Evolutionary conservation across 2,329 filamentous ascomycete genomes (phyloP), one percentile per base, ranked within the genome.

Genomic region (Pseudogymnoascus sp.): DNA sequence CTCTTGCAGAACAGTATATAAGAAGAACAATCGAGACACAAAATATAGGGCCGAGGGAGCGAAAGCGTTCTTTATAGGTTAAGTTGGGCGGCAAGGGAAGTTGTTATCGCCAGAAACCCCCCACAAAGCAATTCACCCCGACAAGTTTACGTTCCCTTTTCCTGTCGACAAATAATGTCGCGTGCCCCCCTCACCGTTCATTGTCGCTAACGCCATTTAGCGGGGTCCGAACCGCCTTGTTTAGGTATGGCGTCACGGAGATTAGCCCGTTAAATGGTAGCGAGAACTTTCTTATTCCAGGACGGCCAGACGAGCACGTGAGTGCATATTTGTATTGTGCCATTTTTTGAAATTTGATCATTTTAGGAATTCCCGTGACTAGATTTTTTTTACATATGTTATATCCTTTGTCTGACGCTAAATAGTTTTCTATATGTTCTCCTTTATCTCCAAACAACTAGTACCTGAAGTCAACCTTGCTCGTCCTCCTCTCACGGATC

Each of bases 141-240:
- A 33, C 50, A 57, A 57, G 50, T 57, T 57, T 57, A 57, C 50
- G 28, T 57, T 57, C 50, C 50, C 50, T 57, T 57, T 57, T 57
- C 50, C 26, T 7, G 5, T 19, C 50, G 50, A 57, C 50, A 57
- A 57, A 57, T 57, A 33, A 57, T 57, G 50, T 57, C 50, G 50
- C 50, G 50, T 57, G 50, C 50, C 50, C 47, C 47, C 50, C 50
- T 57, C 50, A 57, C 50, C 50, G 50, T 57, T 6, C 50, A 57
- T 33, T 53, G 50, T 57, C 50, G 50, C 50, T 57, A 57, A 57
- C n/a, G 10, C n/a, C 26, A 2, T 57, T 13, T 57, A 33, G 50
- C 6, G 50, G 28, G 50, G 28, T 57, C 6, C 2, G 8, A 8
- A 3, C 3, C 17, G 50, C 28, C 50, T 57, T 33, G 11, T 57